Percentiles rank a stretch among this genome's conserved stretches.
phyloP scores from a whole-genome alignment of 352 stramenopile genomes.

The Saprolegnia parasitica region DNA sequence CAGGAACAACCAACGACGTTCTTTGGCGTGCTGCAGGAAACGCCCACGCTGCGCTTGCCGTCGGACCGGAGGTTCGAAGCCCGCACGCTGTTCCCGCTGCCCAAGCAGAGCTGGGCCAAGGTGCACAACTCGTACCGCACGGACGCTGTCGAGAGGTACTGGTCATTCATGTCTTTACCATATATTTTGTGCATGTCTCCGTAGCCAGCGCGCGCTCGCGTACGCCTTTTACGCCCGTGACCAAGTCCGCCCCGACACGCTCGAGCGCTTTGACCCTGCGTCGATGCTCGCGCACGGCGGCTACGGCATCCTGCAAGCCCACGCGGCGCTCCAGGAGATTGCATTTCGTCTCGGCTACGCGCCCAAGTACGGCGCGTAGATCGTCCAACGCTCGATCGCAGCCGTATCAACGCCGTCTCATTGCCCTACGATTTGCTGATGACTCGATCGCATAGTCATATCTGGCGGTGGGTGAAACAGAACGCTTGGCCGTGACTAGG shows the following conservation, averaged over 20 bases:
- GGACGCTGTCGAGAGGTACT: neutral
- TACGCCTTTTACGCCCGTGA: constrained; percentile 12
- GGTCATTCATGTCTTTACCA: too few species aligned
- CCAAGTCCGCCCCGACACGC: constrained; percentile 10
- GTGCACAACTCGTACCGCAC: neutral
- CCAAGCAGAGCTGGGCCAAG: constrained; percentile 26
- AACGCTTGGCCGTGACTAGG: too few species aligned
- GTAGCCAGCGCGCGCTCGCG: constrained; percentile 1
- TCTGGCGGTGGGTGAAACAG: too few species aligned
- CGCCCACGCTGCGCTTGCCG: neutral
- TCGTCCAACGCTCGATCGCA: too few species aligned
- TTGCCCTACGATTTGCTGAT: too few species aligned
- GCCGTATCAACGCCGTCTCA: too few species aligned
- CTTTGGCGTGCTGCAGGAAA: constrained; percentile 19
- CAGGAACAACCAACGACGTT: neutral
- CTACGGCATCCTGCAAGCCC: constrained; percentile 21
- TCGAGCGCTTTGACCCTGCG: constrained; percentile 5
- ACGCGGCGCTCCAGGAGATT: constrained; percentile 2
- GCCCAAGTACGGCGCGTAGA: constrained; percentile 23
- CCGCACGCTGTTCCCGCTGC: constrained; percentile 7
- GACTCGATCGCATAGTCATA: too few species aligned
- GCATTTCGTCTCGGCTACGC: constrained; percentile 21
- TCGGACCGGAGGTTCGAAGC: neutral
- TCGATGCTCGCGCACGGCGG: constrained; percentile 9
- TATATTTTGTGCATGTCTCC: neutral